These are phyloP conservation scores for Kazachstania taianensis DNA, from an alignment of 805 yeast genomes.

Conservation along the genomic window DNA sequence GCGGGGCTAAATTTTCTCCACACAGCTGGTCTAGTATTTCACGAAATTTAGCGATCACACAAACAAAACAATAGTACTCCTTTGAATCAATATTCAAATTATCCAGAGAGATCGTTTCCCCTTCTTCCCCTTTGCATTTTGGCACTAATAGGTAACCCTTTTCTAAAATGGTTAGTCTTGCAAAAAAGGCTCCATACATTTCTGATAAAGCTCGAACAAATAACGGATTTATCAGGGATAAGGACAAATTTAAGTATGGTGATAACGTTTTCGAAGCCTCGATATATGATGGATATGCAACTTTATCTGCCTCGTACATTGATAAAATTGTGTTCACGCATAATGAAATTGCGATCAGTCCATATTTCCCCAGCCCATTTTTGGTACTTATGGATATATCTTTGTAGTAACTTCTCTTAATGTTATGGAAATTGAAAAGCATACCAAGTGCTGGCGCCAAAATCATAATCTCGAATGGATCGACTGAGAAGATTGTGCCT, in stretches of 20 bases:
- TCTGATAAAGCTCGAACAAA: constrained; percentile 18
- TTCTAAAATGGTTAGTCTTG: constrained; percentile 14
- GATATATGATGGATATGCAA: not conserved
- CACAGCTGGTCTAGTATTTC: constrained; percentile 14
- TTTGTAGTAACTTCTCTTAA: constrained; percentile 10
- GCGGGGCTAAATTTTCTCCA: constrained; percentile 5
- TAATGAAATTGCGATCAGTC: constrained; percentile 11
- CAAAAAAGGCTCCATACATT: constrained; percentile 16
- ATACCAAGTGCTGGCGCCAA: constrained; percentile 17
- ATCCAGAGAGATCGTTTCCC: constrained; percentile 5
- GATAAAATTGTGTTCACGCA: constrained; percentile 12
- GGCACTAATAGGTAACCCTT: constrained; percentile 10
- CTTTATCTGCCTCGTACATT: constrained; percentile 9
- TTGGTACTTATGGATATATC: constrained; percentile 5
- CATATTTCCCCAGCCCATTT: constrained; percentile 15
- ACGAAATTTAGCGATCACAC: constrained; percentile 9
- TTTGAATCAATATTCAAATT: constrained; percentile 8
- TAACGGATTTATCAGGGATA: constrained; percentile 14
- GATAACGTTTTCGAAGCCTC: not conserved
- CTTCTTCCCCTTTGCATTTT: too few relatives aligned
- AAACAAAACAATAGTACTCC: constrained; percentile 10
- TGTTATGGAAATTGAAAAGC: constrained; percentile 15
- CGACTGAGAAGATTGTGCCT: constrained; percentile 10
- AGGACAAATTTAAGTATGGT: constrained; percentile 10
- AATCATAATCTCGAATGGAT: constrained; percentile 17